Conservation (phyloP, 306 rosid species). For the Corylus americana region DNA sequence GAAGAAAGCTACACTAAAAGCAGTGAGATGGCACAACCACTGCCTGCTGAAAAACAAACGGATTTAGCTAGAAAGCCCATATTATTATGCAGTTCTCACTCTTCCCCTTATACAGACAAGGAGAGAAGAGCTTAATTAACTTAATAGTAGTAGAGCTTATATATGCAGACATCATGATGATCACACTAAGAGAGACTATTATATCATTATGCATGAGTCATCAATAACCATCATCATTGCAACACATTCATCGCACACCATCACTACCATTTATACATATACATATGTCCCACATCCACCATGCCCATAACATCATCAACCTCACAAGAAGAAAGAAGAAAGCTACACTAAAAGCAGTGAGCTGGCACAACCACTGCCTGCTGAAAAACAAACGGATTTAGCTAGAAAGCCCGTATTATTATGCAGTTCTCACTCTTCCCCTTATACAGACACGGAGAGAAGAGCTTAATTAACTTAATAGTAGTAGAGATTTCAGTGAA, state of each 20-base stretch:
- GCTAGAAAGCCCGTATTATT: constrained; percentile 30
- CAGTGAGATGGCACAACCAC: constrained; percentile 19
- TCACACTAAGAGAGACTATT: constrained; percentile 1
- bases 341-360: constrained; percentile 30
- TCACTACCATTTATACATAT: constrained; percentile 29
- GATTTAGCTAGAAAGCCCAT: constrained; percentile 7
- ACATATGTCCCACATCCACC: constrained; percentile 13
- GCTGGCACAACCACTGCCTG: constrained; percentile 1
- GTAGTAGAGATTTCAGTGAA: constrained; percentile 43
- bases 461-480: neutral
- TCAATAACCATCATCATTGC: constrained; percentile 28
- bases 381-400: neutral
- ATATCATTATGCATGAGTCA: constrained; percentile 20
- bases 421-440: constrained; percentile 34
- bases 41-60: constrained; percentile 2
- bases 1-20: constrained; percentile 21
- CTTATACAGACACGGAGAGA: constrained; percentile 30
- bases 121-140: constrained; percentile 24
- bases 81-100: constrained; percentile 38
- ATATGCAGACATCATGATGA: constrained; percentile 1
- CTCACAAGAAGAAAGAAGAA: constrained; percentile 16
- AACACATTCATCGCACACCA: constrained; percentile 36
- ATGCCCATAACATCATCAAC: constrained; percentile 27
- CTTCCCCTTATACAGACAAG: constrained; percentile 29
- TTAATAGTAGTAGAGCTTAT: constrained; percentile 14